These are phyloP conservation scores for Pelargonium nanum DNA, from an alignment of 345 rosid genomes.

Conservation along the genomic window DNA sequence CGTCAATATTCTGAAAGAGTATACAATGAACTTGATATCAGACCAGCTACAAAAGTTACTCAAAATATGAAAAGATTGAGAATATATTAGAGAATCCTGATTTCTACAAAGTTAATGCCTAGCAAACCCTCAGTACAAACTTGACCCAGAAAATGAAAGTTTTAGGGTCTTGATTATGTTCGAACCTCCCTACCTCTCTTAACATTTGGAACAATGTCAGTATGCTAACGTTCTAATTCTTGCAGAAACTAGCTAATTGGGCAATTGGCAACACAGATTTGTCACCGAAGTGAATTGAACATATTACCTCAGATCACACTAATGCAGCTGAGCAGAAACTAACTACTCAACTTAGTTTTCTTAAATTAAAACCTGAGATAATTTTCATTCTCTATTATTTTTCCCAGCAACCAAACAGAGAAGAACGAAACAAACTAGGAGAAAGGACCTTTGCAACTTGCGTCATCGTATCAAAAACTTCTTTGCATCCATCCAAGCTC, in stretches of 20 bases:
- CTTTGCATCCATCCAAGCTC: constrained; percentile 56
- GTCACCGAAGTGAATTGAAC: not conserved
- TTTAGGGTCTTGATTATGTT: too few species aligned
- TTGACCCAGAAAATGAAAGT: not conserved
- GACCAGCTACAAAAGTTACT: not conserved
- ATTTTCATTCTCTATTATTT: not conserved
- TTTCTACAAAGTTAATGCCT: not conserved
- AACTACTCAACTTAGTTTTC: not conserved
- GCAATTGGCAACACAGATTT: not conserved
- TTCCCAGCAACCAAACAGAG: not conserved
- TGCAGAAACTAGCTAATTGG: not conserved
- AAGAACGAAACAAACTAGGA: not conserved
- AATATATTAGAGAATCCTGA: too few species aligned
- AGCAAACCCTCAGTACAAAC: not conserved
- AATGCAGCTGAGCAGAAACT: not conserved
- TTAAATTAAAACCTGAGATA: not conserved
- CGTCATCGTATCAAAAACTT: constrained; percentile 53
- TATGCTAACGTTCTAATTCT: not conserved
- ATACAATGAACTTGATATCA: not conserved
- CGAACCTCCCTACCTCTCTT: not conserved
- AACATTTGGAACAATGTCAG: too few species aligned
- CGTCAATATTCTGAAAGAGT: constrained; percentile 63
- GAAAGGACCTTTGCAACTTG: constrained; percentile 54
- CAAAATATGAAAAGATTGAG: not conserved
- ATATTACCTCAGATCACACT: too few species aligned